These are phyloP conservation scores for Trypanosoma boissoni DNA, from an alignment of 208 protist genomes.

Conservation along the genomic window DNA sequence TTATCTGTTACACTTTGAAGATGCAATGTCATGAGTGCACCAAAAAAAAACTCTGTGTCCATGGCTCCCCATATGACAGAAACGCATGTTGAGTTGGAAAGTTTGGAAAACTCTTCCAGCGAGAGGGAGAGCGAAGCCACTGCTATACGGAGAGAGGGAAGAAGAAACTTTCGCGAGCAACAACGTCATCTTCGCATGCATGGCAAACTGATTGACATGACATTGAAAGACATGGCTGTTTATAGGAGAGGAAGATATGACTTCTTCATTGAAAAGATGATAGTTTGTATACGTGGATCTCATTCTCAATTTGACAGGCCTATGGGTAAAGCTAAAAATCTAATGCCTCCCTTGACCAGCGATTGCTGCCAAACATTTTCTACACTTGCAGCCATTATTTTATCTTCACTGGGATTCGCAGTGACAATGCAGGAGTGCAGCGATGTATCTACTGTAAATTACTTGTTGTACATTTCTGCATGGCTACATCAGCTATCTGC, in stretches of 20 bases:
- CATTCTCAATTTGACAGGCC: conserved; percentile 83
- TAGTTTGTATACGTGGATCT: conserved; percentile 66
- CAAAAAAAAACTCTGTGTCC: conserved; percentile 15
- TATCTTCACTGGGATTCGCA: conserved; percentile 74
- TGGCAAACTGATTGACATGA: conserved; percentile 62
- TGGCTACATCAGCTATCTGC: conserved; percentile 86
- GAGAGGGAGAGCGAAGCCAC: not conserved
- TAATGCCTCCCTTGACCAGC: conserved; percentile 69
- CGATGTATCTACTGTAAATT: conserved; percentile 75
- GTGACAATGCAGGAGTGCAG: conserved; percentile 59
- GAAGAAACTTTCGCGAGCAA: conserved; percentile 35
- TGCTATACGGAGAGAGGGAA: conserved; percentile 15
- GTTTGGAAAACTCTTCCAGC: conserved; percentile 6
- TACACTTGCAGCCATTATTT: conserved; percentile 62
- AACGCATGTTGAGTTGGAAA: conserved; percentile 2
- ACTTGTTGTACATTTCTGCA: conserved; percentile 83
- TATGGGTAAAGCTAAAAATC: conserved; percentile 32
- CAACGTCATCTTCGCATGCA: conserved; percentile 53
- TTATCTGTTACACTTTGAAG: not conserved
- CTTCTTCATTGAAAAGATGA: conserved; percentile 44
- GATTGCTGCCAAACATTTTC: conserved; percentile 91
- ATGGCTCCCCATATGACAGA: conserved; percentile 14
- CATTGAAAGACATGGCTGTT: conserved; percentile 54
- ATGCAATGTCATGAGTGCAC: conserved; percentile 21
- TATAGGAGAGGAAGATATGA: conserved; percentile 32